Evolutionary conservation across 2,329 filamentous ascomycete species (phyloP).

Genomic region (Decorospora gaudefroyi): DNA sequence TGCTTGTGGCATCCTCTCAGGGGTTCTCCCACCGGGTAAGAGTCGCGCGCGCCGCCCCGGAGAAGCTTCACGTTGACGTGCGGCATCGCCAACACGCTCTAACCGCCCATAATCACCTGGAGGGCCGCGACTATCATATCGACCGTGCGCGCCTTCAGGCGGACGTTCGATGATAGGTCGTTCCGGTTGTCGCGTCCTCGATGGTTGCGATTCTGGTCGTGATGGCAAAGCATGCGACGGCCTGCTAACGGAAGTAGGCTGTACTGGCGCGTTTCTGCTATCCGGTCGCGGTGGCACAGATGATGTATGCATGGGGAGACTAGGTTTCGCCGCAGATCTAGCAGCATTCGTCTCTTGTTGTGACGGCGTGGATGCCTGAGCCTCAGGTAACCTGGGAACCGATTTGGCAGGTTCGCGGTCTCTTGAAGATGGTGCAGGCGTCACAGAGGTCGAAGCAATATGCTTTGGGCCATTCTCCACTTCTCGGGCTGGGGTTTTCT

Average conservation of each 20-base stretch:
- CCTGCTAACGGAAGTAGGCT: slow-evolving; percentile 33
- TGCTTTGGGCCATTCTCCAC: slow-evolving; percentile 18
- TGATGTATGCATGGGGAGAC: slow-evolving; percentile 22
- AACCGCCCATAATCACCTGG: slow-evolving; percentile 52
- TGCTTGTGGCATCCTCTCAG: slow-evolving; percentile 35
- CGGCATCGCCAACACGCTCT: slow-evolving; percentile 49
- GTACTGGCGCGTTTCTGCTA: slow-evolving; percentile 34
- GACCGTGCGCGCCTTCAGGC: slow-evolving; percentile 29
- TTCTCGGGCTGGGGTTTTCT: slow-evolving; percentile 26
- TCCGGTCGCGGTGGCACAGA: slow-evolving; percentile 41
- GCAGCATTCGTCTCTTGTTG: slow-evolving; percentile 20
- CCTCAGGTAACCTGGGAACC: slow-evolving; percentile 16
- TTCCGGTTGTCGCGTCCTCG: slow-evolving; percentile 44
- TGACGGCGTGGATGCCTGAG: slow-evolving; percentile 18
- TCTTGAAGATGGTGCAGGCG: slow-evolving; percentile 19
- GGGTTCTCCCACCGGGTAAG: slow-evolving; percentile 41
- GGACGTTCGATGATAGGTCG: slow-evolving; percentile 40
- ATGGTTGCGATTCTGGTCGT: slow-evolving; percentile 63
- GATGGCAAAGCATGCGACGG: slow-evolving; percentile 57
- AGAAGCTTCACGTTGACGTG: slow-evolving; percentile 49
- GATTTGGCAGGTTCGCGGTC: slow-evolving; percentile 25
- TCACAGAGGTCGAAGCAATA: slow-evolving; percentile 18
- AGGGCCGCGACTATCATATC: slow-evolving; percentile 44
- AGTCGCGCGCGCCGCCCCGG: slow-evolving; percentile 46
- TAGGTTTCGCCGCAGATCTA: slow-evolving; percentile 15